phyloP scores from a whole-genome alignment of 129 eudicot genomes.

The Chrysanthemum seticuspe region DNA sequence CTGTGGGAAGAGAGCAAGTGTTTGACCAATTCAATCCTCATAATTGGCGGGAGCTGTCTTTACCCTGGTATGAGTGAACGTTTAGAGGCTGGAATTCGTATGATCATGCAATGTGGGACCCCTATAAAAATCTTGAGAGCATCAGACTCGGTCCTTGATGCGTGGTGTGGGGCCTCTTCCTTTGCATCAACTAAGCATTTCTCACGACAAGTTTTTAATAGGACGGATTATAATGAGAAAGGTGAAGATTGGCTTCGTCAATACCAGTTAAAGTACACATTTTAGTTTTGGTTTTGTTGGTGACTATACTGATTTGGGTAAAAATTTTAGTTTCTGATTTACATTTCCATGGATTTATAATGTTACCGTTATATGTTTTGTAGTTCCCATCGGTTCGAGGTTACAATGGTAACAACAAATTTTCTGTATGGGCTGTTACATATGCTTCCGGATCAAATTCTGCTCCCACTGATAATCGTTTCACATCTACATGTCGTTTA shows the following conservation, averaged over 20 bases:
- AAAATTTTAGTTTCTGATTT: too few species aligned
- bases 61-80: conserved; percentile 86
- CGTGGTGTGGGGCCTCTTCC: conserved; percentile 93
- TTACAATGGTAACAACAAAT: too few species aligned
- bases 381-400: too few species aligned
- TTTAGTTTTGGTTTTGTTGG: conserved; percentile 23
- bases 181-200: conserved; percentile 69
- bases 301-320: too few species aligned
- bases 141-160: conserved; percentile 71
- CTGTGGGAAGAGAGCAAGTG: conserved; percentile 43
- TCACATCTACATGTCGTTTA: too few species aligned
- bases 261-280: conserved; percentile 66
- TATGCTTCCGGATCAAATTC: too few species aligned
- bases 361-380: too few species aligned
- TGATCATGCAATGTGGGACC: conserved; percentile 89
- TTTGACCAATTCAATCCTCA: conserved; percentile 66
- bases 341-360: too few species aligned
- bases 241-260: conserved; percentile 91
- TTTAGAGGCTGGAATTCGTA: conserved; percentile 78
- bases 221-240: conserved; percentile 74
- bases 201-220: conserved; percentile 59
- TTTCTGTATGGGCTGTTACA: too few species aligned
- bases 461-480: too few species aligned
- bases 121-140: conserved; percentile 58
- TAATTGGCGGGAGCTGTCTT: conserved; percentile 86